Percentiles rank a stretch among this genome's conserved stretches.
phyloP scores from a whole-genome alignment of 2,329 filamentous ascomycete genomes.

The Hymenoscyphus scutula region DNA sequence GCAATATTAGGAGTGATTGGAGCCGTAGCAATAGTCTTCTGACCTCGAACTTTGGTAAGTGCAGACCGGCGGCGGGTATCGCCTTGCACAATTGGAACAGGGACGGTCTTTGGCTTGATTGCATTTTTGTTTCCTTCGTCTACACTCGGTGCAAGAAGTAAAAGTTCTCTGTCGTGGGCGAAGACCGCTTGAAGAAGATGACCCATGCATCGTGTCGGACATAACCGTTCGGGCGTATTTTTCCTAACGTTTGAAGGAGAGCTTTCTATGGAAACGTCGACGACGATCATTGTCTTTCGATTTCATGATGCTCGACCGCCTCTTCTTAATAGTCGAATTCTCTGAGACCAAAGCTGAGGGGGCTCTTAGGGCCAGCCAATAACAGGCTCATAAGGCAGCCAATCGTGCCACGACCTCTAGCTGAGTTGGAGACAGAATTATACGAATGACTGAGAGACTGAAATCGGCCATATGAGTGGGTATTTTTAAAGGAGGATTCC shows the following conservation, averaged over 20 bases:
- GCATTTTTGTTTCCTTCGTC: conserved; percentile 29
- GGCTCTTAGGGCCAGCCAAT: conserved; percentile 21
- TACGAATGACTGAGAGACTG: conserved; percentile 15
- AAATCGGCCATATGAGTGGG: conserved; percentile 9
- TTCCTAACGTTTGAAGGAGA: neutral
- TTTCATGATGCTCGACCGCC: conserved; percentile 16
- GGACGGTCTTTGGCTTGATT: conserved; percentile 30
- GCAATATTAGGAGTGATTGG: neutral
- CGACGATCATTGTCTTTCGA: conserved; percentile 10
- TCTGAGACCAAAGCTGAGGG: conserved; percentile 16
- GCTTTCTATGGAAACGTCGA: conserved; percentile 6
- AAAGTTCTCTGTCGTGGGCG: conserved; percentile 27
- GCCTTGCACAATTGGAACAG: conserved; percentile 27
- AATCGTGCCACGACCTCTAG: conserved; percentile 21
- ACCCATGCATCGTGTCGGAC: conserved; percentile 25
- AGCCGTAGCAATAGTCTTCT: conserved; percentile 1
- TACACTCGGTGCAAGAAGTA: conserved; percentile 29
- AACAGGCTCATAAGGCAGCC: conserved; percentile 14
- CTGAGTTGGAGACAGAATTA: conserved; percentile 17
- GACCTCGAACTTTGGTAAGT: conserved; percentile 27
- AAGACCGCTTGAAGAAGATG: conserved; percentile 15
- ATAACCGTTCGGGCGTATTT: conserved; percentile 11
- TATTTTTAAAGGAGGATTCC: conserved; percentile 13
- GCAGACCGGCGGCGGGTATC: conserved; percentile 26
- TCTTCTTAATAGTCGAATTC: conserved; percentile 12